phyloP scores from a whole-genome alignment of 2,329 filamentous ascomycete genomes.

The Cryphonectria radicalis region DNA sequence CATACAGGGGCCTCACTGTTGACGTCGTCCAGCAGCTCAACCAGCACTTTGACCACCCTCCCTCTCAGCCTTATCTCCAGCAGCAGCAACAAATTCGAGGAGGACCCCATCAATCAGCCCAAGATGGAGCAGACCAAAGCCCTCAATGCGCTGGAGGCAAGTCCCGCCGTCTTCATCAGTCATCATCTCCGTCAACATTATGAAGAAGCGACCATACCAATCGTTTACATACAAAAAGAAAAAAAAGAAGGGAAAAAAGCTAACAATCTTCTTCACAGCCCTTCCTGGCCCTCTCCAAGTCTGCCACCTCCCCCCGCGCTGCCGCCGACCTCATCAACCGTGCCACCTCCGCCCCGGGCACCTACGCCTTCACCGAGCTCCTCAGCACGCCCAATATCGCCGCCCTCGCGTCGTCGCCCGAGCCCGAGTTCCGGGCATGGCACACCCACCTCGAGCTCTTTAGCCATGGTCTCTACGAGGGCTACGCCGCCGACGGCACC shows the following conservation, averaged over 20 bases:
- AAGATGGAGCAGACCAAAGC: conserved; percentile 76
- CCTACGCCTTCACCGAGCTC: conserved; percentile 94
- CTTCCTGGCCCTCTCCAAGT: conserved; percentile 88
- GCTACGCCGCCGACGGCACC: conserved; percentile 29
- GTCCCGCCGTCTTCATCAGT: conserved; percentile 25
- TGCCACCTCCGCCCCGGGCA: conserved; percentile 87
- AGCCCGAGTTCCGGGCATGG: conserved; percentile 58
- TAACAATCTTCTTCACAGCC: conserved; percentile 61
- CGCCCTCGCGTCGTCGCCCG: conserved; percentile 61
- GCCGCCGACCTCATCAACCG: conserved; percentile 84
- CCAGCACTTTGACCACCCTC: not conserved
- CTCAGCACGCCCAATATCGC: conserved; percentile 80
- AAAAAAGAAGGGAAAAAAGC: not conserved
- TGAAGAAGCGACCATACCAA: not conserved
- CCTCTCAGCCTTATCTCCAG: not conserved
- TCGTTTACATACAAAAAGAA: too few species aligned
- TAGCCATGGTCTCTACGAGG: conserved; percentile 68
- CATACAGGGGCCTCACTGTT: not conserved
- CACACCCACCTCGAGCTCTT: conserved; percentile 84
- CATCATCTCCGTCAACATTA: not conserved
- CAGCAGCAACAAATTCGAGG: not conserved
- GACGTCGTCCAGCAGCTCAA: not conserved
- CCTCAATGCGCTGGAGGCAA: conserved; percentile 66
- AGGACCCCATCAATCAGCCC: conserved; percentile 10
- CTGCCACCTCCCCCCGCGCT: conserved; percentile 80